These are phyloP conservation scores for Trichoderma sp. DNA, from an alignment of 2,329 filamentous ascomycete species.

Conservation along the genomic window DNA sequence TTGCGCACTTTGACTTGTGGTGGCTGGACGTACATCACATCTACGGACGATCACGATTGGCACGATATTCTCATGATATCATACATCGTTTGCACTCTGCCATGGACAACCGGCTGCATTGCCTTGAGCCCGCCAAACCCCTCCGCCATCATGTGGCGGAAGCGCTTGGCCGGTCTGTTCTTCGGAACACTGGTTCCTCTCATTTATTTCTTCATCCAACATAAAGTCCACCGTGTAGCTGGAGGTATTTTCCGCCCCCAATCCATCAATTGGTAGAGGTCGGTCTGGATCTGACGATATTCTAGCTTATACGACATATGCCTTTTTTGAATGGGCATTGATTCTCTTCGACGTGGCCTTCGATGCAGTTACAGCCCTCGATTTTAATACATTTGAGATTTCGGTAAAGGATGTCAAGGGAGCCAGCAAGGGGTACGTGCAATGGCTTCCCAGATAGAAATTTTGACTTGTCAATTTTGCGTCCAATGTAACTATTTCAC, in stretches of 20 bases:
- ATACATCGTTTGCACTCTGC: slow-evolving; percentile 88
- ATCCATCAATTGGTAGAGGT: neutral
- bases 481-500: slow-evolving; percentile 31
- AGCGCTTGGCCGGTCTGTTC: slow-evolving; percentile 77
- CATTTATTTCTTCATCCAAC: slow-evolving; percentile 96
- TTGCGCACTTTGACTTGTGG: slow-evolving; percentile 91
- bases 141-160: slow-evolving; percentile 81
- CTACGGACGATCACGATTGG: slow-evolving; percentile 97
- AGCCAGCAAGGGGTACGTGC: slow-evolving; percentile 95
- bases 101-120: slow-evolving; percentile 91
- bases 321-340: slow-evolving; percentile 96
- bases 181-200: slow-evolving; percentile 88
- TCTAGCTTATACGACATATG: slow-evolving; percentile 91
- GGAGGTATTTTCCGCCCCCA: slow-evolving; percentile 68
- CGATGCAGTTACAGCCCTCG: slow-evolving; percentile 88
- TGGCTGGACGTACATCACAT: slow-evolving; percentile 98
- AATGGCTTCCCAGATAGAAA: slow-evolving; percentile 83
- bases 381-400: slow-evolving; percentile 87
- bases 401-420: slow-evolving; percentile 86
- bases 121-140: slow-evolving; percentile 82
- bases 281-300: neutral
- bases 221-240: slow-evolving; percentile 91
- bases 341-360: slow-evolving; percentile 95
- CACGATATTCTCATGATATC: slow-evolving; percentile 99
- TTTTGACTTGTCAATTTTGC: slow-evolving; percentile 29